These are phyloP conservation scores for Stachybotrys chlorohalonatus DNA, from an alignment of 2,329 filamentous ascomycete genomes.

Conservation along the genomic window DNA sequence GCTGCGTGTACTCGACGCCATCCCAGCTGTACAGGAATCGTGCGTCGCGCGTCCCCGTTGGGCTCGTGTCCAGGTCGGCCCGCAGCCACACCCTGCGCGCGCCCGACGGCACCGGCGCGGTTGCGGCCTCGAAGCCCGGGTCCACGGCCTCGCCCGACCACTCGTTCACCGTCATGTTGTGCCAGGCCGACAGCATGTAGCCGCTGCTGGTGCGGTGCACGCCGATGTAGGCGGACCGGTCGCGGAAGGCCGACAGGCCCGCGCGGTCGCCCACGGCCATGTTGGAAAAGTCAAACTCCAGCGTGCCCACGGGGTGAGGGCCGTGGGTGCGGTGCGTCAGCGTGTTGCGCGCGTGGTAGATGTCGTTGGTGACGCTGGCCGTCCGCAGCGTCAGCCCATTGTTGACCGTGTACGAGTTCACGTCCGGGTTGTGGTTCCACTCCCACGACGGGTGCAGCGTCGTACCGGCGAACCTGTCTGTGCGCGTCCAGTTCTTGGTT, in stretches of 20 bases:
- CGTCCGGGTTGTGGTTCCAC: conserved; percentile 55
- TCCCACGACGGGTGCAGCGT: conserved; percentile 40
- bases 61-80: conserved; percentile 13
- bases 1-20: conserved; percentile 7
- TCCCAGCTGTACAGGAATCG: conserved; percentile 11
- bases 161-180: conserved; percentile 28
- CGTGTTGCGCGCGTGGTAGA: conserved; percentile 38
- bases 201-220: conserved; percentile 26
- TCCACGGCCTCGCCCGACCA: conserved; percentile 10
- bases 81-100: conserved; percentile 12
- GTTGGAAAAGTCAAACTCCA: conserved; percentile 36
- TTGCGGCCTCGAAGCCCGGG: conserved; percentile 10
- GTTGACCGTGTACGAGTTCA: conserved; percentile 31
- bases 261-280: conserved; percentile 43
- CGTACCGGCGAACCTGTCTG: conserved; percentile 34
- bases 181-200: conserved; percentile 21
- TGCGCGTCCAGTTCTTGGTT: conserved; percentile 21
- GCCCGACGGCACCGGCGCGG: conserved; percentile 9
- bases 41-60: conserved; percentile 9
- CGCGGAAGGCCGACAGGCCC: conserved; percentile 44
- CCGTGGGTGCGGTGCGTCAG: conserved; percentile 37
- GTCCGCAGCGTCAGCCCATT: conserved; percentile 37
- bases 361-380: conserved; percentile 41
- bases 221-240: conserved; percentile 43
- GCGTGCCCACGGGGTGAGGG: conserved; percentile 36